phyloP scores from a whole-genome alignment of 2,329 filamentous ascomycete genomes.

The Beauveria sp. region DNA sequence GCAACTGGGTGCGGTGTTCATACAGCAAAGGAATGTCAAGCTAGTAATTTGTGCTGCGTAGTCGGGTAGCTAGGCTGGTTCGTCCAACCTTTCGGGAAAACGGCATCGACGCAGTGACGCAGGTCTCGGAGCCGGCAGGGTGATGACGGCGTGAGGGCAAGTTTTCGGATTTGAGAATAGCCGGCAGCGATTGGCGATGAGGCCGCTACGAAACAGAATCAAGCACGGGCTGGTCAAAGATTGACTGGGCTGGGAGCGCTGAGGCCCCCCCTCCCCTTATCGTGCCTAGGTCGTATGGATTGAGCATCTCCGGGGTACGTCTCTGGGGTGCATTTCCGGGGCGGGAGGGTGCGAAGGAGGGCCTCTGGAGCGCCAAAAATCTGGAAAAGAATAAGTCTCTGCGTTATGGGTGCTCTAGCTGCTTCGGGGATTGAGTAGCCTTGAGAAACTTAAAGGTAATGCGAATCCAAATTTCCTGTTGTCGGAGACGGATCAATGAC shows the following conservation, averaged over 20 bases:
- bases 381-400: neutral
- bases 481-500: neutral
- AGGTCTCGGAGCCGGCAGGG: neutral
- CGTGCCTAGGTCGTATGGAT: neutral
- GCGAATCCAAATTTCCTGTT: neutral
- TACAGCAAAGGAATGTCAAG: neutral
- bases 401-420: neutral
- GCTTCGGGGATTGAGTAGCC: neutral
- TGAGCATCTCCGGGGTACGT: conserved; percentile 4
- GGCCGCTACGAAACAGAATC: neutral
- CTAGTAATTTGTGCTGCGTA: neutral
- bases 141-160: neutral
- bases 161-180: neutral
- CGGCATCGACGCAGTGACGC: neutral
- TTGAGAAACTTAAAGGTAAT: neutral
- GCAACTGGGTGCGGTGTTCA: neutral
- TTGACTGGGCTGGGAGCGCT: neutral
- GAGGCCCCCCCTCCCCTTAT: neutral
- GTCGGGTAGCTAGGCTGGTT: neutral
- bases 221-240: neutral
- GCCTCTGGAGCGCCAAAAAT: neutral
- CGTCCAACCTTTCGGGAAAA: neutral
- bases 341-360: neutral
- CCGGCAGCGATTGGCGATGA: neutral
- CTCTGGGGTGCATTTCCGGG: neutral